These are phyloP conservation scores for Scytalidium lignicola DNA, from an alignment of 2,329 filamentous ascomycete genomes.

Conservation along the genomic window DNA sequence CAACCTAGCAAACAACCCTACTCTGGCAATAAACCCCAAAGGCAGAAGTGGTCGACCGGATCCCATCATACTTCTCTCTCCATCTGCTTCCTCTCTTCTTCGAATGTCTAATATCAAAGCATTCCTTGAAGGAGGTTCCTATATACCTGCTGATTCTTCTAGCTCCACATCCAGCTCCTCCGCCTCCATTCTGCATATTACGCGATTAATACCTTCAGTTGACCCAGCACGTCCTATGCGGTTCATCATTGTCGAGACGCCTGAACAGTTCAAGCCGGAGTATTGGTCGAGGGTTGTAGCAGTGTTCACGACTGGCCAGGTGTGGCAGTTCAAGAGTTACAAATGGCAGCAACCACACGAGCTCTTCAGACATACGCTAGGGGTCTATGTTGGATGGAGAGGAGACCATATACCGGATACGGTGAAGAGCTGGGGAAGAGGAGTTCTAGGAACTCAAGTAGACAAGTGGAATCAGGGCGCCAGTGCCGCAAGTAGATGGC, in stretches of 20 bases:
- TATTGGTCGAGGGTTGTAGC: slow-evolving; percentile 95
- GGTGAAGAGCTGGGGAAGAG: slow-evolving; percentile 79
- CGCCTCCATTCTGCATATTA: slow-evolving; percentile 80
- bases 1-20: slow-evolving; percentile 34
- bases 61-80: slow-evolving; percentile 95
- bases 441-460: slow-evolving; percentile 72
- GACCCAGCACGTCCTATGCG: slow-evolving; percentile 70
- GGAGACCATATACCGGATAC: slow-evolving; percentile 74
- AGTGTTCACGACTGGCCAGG: slow-evolving; percentile 95
- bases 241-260: slow-evolving; percentile 92
- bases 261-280: slow-evolving; percentile 93
- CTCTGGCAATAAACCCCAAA: slow-evolving; percentile 51
- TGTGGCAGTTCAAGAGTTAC: slow-evolving; percentile 98
- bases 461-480: slow-evolving; percentile 70
- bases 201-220: slow-evolving; percentile 67
- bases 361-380: slow-evolving; percentile 81
- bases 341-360: slow-evolving; percentile 89
- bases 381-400: slow-evolving; percentile 87
- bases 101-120: slow-evolving; percentile 94
- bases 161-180: slow-evolving; percentile 56
- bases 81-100: slow-evolving; percentile 88
- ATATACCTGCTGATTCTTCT: slow-evolving; percentile 66
- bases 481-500: slow-evolving; percentile 52
- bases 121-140: slow-evolving; percentile 83
- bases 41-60: slow-evolving; percentile 50